phyloP scores from a whole-genome alignment of 768 basidiomycete genomes.

The Harrya chromipes region DNA sequence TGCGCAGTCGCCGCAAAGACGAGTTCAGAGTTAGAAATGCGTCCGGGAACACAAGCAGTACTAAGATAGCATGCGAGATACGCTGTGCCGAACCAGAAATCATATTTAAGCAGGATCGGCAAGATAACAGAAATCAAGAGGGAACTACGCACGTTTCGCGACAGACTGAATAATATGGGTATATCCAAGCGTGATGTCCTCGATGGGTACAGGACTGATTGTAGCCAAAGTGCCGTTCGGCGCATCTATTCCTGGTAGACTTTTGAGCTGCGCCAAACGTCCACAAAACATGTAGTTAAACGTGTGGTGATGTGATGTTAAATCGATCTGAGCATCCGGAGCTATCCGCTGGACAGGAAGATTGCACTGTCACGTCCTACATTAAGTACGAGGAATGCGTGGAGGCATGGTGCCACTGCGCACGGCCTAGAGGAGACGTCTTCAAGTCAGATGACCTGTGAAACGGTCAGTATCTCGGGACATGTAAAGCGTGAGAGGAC shows the following conservation, averaged over 20 bases:
- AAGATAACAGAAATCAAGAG: too few species aligned
- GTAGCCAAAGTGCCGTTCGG: background rate
- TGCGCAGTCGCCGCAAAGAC: conserved; percentile 25
- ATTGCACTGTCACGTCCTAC: too few species aligned
- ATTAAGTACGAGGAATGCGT: too few species aligned
- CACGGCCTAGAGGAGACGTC: too few species aligned
- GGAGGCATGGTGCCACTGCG: too few species aligned
- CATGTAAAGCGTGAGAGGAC: too few species aligned
- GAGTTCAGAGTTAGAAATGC: conserved; percentile 16
- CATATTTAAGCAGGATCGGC: too few species aligned
- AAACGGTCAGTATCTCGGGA: too few species aligned
- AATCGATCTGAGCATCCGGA: conserved; percentile 12
- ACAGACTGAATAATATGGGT: conserved; percentile 19
- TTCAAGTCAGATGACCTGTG: too few species aligned
- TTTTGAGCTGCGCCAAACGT: conserved; percentile 33
- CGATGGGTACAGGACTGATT: conserved; percentile 5
- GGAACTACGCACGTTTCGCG: conserved; percentile 13
- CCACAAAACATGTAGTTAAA: conserved; percentile 22
- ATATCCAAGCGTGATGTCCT: conserved; percentile 19
- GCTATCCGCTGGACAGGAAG: background rate
- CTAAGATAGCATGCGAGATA: conserved; percentile 21
- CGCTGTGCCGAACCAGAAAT: background rate
- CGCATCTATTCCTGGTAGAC: conserved; percentile 1
- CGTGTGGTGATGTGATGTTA: conserved; percentile 22
- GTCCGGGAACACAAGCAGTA: conserved; percentile 27